phyloP scores from a whole-genome alignment of 768 basidiomycete species.

The Dacryopinax primogenitus region DNA sequence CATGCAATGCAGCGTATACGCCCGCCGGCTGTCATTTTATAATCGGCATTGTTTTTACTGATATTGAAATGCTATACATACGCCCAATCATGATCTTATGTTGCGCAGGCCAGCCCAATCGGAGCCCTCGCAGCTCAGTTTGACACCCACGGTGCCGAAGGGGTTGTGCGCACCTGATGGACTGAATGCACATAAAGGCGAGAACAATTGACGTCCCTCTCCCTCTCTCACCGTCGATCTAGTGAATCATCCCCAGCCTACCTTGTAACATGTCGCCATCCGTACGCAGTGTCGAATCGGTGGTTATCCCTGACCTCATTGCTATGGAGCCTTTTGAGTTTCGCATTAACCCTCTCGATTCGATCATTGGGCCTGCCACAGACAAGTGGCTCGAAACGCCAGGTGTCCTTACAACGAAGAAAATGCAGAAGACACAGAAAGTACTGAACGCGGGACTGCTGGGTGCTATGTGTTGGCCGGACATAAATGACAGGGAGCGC shows the following conservation, averaged over 20 bases:
- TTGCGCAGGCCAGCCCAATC: too few species aligned
- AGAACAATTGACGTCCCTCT: too few species aligned
- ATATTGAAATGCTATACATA: too few species aligned
- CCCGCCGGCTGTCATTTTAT: too few species aligned
- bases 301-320: background rate
- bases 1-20: too few species aligned
- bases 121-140: too few species aligned
- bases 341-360: slow-evolving; percentile 2
- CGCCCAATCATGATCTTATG: too few species aligned
- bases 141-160: too few species aligned
- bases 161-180: too few species aligned
- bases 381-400: slow-evolving; percentile 2
- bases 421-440: background rate
- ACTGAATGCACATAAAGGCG: too few species aligned
- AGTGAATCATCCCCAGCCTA: background rate
- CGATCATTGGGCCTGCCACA: background rate
- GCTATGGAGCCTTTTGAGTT: background rate
- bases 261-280: background rate
- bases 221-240: too few species aligned
- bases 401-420: background rate
- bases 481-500: slow-evolving; percentile 38
- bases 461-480: slow-evolving; percentile 54
- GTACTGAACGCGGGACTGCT: slow-evolving; percentile 34
- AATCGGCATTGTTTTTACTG: too few species aligned
- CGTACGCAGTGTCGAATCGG: background rate